Percentiles rank a stretch among this genome's conserved stretches.
These are phyloP conservation scores for Mercurialis annua DNA, from an alignment of 345 rosid species.

Conservation along the genomic window DNA sequence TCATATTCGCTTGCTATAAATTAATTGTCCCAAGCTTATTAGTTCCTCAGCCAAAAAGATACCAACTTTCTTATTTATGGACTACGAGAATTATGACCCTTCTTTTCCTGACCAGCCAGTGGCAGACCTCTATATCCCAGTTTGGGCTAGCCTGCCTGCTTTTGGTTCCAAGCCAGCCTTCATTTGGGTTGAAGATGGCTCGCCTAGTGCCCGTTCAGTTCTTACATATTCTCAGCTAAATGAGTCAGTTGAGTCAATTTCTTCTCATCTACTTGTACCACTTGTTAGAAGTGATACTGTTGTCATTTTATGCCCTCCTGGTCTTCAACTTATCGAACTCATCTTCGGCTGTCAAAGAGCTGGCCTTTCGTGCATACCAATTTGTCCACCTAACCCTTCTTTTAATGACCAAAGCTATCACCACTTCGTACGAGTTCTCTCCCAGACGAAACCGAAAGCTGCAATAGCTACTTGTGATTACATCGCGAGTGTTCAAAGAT, in stretches of 20 bases:
- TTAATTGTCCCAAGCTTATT: not conserved
- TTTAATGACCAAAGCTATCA: constrained; percentile 30
- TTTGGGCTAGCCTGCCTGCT: constrained; percentile 49
- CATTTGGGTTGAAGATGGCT: constrained; percentile 37
- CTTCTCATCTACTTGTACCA: constrained; percentile 23
- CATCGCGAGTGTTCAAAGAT: constrained; percentile 29
- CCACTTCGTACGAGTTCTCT: constrained; percentile 49
- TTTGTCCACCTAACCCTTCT: constrained; percentile 45
- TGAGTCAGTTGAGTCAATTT: constrained; percentile 37
- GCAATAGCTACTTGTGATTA: constrained; percentile 44
- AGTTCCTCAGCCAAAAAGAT: not conserved
- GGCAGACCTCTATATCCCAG: constrained; percentile 54
- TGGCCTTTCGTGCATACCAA: constrained; percentile 46
- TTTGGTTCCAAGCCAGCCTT: constrained; percentile 46
- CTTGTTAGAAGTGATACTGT: constrained; percentile 42
- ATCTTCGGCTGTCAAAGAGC: constrained; percentile 60
- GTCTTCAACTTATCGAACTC: constrained; percentile 47
- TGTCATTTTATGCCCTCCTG: constrained; percentile 47
- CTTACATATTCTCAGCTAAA: constrained; percentile 47
- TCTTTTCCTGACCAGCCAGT: constrained; percentile 60
- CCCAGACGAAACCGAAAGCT: constrained; percentile 56
- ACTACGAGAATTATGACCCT: constrained; percentile 51
- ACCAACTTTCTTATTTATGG: constrained; percentile 20
- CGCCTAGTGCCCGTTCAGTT: not conserved
- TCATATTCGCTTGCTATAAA: not conserved